Evolutionary conservation across 192 early-diverging fungal species (phyloP).

Genomic region (Umbelopsis ramanniana): DNA sequence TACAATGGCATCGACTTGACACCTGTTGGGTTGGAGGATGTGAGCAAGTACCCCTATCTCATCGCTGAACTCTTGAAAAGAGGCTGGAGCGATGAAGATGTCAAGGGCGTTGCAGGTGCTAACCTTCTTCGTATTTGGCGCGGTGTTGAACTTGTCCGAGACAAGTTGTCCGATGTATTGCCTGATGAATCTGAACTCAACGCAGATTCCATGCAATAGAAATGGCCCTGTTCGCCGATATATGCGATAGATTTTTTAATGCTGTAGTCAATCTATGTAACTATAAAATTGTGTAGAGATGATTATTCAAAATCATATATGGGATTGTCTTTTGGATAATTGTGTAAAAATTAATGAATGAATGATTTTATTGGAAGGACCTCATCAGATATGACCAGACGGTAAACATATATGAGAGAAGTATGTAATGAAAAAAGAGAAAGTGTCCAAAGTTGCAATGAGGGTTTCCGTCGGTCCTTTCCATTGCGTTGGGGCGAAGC

Average conservation of each 20-base stretch:
- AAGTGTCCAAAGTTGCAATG: not conserved
- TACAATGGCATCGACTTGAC: constrained; percentile 61
- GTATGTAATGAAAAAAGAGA: not conserved
- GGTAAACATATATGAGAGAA: not conserved
- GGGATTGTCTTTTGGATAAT: not conserved
- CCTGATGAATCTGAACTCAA: constrained; percentile 30
- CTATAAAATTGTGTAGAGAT: not conserved
- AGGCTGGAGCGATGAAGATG: constrained; percentile 45
- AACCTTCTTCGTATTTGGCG: constrained; percentile 47
- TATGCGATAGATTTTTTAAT: no score
- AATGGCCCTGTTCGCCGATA: not conserved
- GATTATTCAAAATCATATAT: no score
- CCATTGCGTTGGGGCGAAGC: not conserved
- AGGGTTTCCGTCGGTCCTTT: no score
- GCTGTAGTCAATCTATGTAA: no score
- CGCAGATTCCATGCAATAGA: not conserved
- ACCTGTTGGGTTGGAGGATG: constrained; percentile 62
- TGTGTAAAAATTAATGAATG: not conserved
- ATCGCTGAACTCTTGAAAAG: constrained; percentile 42
- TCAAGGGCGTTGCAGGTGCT: constrained; percentile 44
- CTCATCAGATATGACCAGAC: no score
- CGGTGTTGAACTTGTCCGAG: constrained; percentile 41
- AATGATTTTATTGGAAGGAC: not conserved
- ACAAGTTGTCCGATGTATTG: constrained; percentile 33
- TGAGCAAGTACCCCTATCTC: constrained; percentile 49